These are phyloP conservation scores for Blastobotrys petasosporus DNA, from an alignment of 1,139 yeast species.

Conservation along the genomic window DNA sequence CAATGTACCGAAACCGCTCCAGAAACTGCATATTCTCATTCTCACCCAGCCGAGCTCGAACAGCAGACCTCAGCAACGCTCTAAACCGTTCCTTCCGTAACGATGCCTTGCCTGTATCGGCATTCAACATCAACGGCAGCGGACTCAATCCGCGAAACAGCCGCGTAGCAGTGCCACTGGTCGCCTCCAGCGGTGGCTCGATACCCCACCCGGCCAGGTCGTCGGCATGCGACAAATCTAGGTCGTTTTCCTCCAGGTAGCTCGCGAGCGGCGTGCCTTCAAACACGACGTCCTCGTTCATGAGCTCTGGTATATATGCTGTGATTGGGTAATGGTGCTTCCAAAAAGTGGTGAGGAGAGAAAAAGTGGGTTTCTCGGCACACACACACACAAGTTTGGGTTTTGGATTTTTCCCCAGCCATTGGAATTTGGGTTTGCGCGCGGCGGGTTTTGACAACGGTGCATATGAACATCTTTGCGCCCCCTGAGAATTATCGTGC, in stretches of 20 bases:
- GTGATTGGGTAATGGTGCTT: too few species aligned
- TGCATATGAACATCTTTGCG: too few species aligned
- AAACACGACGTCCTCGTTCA: conserved; percentile 23
- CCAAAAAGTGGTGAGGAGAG: neutral
- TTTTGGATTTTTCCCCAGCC: too few species aligned
- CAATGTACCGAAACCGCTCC: conserved; percentile 41
- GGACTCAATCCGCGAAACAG: conserved; percentile 11
- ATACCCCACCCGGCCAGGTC: conserved; percentile 12
- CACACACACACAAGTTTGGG: too few species aligned
- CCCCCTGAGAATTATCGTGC: too few species aligned
- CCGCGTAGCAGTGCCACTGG: conserved; percentile 5
- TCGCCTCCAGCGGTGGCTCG: conserved; percentile 11
- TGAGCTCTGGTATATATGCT: neutral
- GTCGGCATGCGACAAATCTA: conserved; percentile 2
- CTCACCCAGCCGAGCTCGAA: conserved; percentile 25
- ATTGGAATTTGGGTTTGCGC: too few species aligned
- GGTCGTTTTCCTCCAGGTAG: conserved; percentile 22
- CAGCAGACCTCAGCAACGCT: conserved; percentile 23
- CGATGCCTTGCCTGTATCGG: conserved; percentile 14
- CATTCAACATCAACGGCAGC: conserved; percentile 23
- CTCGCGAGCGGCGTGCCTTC: conserved; percentile 32
- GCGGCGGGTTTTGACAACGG: too few species aligned
- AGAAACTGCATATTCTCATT: conserved; percentile 35
- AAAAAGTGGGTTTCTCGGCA: neutral
- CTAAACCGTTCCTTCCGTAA: conserved; percentile 25